A percentile compares a stretch with the other conserved stretches of the same genome.
Evolutionary conservation across 106 monocot genomes (phyloP).

Genomic region (Dioscorea alata): DNA sequence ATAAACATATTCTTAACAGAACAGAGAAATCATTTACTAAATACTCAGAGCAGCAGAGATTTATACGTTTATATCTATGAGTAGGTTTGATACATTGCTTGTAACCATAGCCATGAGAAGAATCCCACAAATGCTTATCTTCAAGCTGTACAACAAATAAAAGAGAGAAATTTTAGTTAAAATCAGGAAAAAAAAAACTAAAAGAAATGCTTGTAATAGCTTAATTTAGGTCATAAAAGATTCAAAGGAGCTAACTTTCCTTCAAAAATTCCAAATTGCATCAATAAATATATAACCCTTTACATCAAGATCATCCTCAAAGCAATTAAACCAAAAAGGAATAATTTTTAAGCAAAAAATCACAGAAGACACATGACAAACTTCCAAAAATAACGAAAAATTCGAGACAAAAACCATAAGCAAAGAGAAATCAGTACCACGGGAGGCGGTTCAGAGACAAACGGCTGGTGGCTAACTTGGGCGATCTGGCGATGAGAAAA

Average conservation of each 20-base stretch:
- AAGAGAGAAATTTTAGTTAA: no score
- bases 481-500: slow-evolving; percentile 48
- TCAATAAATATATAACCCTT: no score
- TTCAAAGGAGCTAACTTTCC: no score
- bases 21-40: no score
- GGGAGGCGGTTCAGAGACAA: slow-evolving; percentile 1
- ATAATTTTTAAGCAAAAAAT: not conserved
- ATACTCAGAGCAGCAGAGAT: not conserved
- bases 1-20: no score
- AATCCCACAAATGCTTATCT: slow-evolving; percentile 57
- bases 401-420: not conserved
- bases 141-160: slow-evolving; percentile 20
- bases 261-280: no score
- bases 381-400: not conserved
- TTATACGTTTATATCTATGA: slow-evolving; percentile 56
- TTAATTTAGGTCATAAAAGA: no score
- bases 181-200: not conserved
- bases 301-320: no score
- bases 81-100: slow-evolving; percentile 66
- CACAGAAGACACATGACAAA: not conserved
- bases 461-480: slow-evolving; percentile 14
- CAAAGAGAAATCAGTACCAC: not conserved
- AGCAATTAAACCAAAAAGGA: no score
- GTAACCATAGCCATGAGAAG: slow-evolving; percentile 49
- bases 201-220: not conserved